Base-by-base conservation (phyloP, 23 red algal genomes). In the Gracilaria vermiculophylla region DNA sequence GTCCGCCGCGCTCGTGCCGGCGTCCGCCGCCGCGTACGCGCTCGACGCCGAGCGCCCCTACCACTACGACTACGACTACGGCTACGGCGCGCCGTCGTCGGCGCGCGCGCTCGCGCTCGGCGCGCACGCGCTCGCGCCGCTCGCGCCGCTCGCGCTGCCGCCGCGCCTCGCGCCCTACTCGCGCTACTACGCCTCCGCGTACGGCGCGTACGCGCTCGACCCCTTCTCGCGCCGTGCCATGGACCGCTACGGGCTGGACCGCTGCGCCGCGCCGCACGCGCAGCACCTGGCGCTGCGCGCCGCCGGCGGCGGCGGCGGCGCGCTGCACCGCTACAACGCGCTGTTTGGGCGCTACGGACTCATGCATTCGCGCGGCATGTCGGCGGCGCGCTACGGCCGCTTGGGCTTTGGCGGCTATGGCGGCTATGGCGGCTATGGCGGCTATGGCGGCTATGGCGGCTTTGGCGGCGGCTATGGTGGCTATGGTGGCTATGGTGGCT, bases 281-380 rank as follows among this genome's bases (percentile, higher is more conserved):
- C n/a, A n/a, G n/a, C n/a, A n/a, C n/a, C n/a, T n/a, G n/a, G n/a
- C 67, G 20, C 23, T 39, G 21, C 37, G 25, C 8, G 37, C 10
- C 67, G 25, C 3, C 19, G 67, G 39, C 2, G 44, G 23, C 17
- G 67, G 47, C 47, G 37, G 67, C 32, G 44, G 44, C 12, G 36
- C 20, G 21, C 5, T 47, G 5, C 20, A 73, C 23, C 67, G 67
- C 67, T 48, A 73, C 67, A 73, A n/a, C 42, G 44, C 67, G 16
- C 37, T 48, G n/a, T 47, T 73, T 73, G 67, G 67, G 9, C 67
- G 67, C 67, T 73, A 73, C 25, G 67, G 67, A 19, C 67, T 73
- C 67, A 73, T 73, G 19, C 37, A 73, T 16, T 25, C 39, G 3
- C 28, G 47, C 37, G 7, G 1, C 17, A 23, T 17, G 34, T 24